These are phyloP conservation scores for Microcos paniculata DNA, from an alignment of 345 rosid species.

Conservation along the genomic window DNA sequence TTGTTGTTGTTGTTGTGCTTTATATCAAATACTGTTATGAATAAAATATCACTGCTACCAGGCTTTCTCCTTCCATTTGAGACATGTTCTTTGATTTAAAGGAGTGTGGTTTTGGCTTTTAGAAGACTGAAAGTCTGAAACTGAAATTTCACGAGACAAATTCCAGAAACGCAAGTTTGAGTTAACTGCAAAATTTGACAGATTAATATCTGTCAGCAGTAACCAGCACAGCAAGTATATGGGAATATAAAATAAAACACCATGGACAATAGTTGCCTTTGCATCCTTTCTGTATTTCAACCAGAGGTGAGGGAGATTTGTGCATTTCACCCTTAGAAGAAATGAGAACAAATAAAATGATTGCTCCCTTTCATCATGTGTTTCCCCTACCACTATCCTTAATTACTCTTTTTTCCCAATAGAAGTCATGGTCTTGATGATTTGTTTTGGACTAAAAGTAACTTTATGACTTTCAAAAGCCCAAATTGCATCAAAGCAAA, in stretches of 20 bases:
- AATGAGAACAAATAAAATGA: no score
- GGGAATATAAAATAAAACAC: no score
- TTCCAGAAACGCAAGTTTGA: background rate
- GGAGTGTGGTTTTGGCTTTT: background rate
- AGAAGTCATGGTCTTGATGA: background rate
- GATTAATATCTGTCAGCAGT: background rate
- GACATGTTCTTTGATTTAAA: no score
- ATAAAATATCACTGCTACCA: background rate
- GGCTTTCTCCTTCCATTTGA: no score
- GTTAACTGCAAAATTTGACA: background rate
- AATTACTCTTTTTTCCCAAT: background rate
- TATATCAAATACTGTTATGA: background rate
- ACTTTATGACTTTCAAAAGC: constrained; percentile 6
- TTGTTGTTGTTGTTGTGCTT: background rate
- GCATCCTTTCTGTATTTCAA: no score
- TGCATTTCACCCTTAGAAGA: no score
- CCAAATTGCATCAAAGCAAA: background rate
- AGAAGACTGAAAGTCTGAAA: background rate
- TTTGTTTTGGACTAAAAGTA: background rate
- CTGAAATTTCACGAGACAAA: background rate
- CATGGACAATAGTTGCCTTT: no score
- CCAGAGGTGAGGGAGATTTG: no score
- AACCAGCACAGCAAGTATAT: background rate
- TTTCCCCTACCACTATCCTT: background rate
- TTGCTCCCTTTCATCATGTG: no score